phyloP scores from a whole-genome alignment of 176 grass and related monocot genomes.

The Zoysia pacifica region DNA sequence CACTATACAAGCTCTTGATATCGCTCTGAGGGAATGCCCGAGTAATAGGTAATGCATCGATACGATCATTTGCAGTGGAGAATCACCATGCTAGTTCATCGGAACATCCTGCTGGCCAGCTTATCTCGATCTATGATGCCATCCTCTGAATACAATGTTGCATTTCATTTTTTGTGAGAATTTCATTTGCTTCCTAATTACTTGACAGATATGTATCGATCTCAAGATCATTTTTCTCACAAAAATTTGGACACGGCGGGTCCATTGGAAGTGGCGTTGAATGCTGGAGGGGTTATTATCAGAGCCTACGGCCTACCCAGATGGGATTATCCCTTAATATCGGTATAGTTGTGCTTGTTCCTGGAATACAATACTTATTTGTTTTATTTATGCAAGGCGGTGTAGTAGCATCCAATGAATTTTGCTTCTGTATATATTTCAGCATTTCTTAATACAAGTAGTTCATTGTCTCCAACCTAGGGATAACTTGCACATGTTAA shows the following conservation, averaged over 20 bases:
- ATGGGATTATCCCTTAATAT: conserved; percentile 80
- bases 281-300: conserved; percentile 84
- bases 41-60: conserved; percentile 31
- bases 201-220: conserved; percentile 53
- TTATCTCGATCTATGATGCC: background rate
- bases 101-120: background rate
- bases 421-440: background rate
- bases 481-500: background rate
- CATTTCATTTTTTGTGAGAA: background rate
- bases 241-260: conserved; percentile 34
- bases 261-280: conserved; percentile 56
- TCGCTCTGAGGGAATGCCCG: conserved; percentile 63
- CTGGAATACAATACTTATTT: background rate
- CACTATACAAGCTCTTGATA: conserved; percentile 73
- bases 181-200: background rate
- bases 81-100: background rate
- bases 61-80: background rate
- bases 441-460: background rate
- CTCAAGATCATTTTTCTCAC: conserved; percentile 79
- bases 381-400: background rate
- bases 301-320: conserved; percentile 76
- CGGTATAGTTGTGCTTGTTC: conserved; percentile 39
- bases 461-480: background rate
- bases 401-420: background rate
- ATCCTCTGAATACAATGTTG: background rate